Evolutionary conservation across 176 grass and related monocot species (phyloP), one percentile per base, ranked within the genome.

Genomic region (Metroxylon sagu): DNA sequence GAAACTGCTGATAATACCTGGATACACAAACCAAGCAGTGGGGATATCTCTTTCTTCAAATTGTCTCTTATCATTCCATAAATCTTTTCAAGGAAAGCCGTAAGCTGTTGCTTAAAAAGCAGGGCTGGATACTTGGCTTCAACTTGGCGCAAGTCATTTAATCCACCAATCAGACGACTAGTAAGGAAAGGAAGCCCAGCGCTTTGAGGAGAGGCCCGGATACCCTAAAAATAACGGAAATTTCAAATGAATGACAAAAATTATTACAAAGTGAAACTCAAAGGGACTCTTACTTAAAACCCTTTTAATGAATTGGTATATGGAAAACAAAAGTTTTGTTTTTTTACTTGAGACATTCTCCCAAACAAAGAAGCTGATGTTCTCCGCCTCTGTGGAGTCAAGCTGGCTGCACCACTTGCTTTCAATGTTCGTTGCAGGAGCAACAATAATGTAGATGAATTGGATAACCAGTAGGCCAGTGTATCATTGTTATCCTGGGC

Each of bases 61-160:
- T 76, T 78, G 59, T 89, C 90, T 78, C 76, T 83, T 52, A 95
- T 78, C 68, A 82, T 86, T 69, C 75, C 82, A 74, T 89, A 83
- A 53, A 89, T 80, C 66, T 95, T 95, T 68, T 95, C 90, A 68
- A 95, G 87, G 26, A 83, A 76, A 80, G 83, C 81, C 61, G 85
- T 81, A 56, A 95, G 73, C 72, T 95, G 85, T 64, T 95, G 90
- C 68, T 85, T 95, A 60, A 95, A 95, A 43, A 88, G 85, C 69
- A 88, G 76, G 73, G 85, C 85, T 62, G 85, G 85, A 88, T 88
- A 88, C 62, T 88, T 88, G 53, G 80, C 85, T 76, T 88, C 85
- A 66, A 88, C 85, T 88, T 79, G 85, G 52, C 76, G 76, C 66
- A 83, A 57, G 51, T 70, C 85, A 61, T 49, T 57, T 57, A 77